A percentile compares a stretch with the other conserved stretches of the same genome.
Evolutionary conservation across 108 stramenopile genomes (phyloP).

Genomic region (Nitzschia sp.): DNA sequence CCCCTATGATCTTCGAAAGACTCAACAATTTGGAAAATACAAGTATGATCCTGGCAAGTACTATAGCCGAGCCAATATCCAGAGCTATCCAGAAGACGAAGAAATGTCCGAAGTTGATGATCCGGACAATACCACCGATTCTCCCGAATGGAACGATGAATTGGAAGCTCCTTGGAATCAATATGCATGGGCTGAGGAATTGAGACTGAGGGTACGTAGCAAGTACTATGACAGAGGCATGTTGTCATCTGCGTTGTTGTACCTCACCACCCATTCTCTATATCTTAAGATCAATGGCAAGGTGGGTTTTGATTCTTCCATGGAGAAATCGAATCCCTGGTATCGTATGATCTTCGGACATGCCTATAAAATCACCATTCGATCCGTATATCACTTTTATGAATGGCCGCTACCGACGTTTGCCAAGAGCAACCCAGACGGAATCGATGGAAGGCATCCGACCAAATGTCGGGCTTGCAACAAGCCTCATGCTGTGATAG

Average conservation of each 20-base stretch:
- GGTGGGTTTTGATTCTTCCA: constrained; percentile 55
- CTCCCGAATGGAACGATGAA: constrained; percentile 41
- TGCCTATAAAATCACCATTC: constrained; percentile 53
- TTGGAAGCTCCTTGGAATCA: constrained; percentile 84
- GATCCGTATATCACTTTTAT: constrained; percentile 35
- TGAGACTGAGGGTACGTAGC: constrained; percentile 49
- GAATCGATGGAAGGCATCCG: constrained; percentile 49
- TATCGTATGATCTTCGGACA: constrained; percentile 58
- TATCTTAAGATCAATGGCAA: constrained; percentile 49
- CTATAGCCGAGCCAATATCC: background rate
- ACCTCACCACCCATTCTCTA: background rate
- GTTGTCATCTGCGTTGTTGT: background rate
- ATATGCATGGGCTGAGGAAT: constrained; percentile 87
- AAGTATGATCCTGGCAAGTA: constrained; percentile 67
- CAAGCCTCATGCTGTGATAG: constrained; percentile 87
- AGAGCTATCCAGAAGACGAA: constrained; percentile 9
- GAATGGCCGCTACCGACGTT: constrained; percentile 55
- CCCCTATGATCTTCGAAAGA: constrained; percentile 66
- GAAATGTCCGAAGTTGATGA: constrained; percentile 41
- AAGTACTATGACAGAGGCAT: background rate
- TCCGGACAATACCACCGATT: constrained; percentile 17
- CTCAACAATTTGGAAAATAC: constrained; percentile 58
- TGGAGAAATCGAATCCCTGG: constrained; percentile 48
- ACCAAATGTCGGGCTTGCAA: constrained; percentile 66
- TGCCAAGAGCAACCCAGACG: constrained; percentile 45